These are phyloP conservation scores for Diphasiastrum complanatum DNA, from an alignment of 83 land plant species.

Conservation along the genomic window DNA sequence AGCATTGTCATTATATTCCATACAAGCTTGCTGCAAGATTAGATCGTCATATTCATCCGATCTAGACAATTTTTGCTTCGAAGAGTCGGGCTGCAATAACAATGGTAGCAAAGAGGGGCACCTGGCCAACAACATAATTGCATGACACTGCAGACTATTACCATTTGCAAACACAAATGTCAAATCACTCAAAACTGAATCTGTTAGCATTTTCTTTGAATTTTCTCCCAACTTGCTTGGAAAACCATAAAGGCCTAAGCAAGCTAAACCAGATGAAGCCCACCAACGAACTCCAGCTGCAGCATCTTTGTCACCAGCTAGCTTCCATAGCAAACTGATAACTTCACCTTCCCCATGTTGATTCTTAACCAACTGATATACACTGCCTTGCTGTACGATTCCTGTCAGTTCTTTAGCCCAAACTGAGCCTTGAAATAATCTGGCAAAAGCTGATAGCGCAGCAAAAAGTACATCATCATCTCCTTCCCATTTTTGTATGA, in stretches of 20 bases:
- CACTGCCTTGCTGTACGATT: no score
- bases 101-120: constrained; percentile 57
- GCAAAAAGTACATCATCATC: no score
- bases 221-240: constrained; percentile 45
- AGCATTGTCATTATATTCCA: constrained; percentile 6
- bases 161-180: constrained; percentile 42
- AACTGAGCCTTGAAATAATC: no score
- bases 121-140: constrained; percentile 44
- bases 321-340: constrained; percentile 28
- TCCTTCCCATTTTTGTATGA: no score
- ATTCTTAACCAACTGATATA: no score
- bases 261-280: constrained; percentile 43
- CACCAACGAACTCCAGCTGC: constrained; percentile 50
- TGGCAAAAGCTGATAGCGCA: no score
- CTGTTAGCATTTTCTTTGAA: constrained; percentile 35
- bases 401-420: no score
- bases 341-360: constrained; percentile 17
- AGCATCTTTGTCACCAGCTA: constrained; percentile 18
- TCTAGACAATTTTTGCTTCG: constrained; percentile 4
- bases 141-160: constrained; percentile 41
- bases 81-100: background rate
- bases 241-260: constrained; percentile 61
- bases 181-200: constrained; percentile 39
- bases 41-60: background rate
- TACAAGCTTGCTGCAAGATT: background rate